phyloP scores from a whole-genome alignment of 2,329 filamentous ascomycete genomes.

The Aspergillus fumigatiaffinis region DNA sequence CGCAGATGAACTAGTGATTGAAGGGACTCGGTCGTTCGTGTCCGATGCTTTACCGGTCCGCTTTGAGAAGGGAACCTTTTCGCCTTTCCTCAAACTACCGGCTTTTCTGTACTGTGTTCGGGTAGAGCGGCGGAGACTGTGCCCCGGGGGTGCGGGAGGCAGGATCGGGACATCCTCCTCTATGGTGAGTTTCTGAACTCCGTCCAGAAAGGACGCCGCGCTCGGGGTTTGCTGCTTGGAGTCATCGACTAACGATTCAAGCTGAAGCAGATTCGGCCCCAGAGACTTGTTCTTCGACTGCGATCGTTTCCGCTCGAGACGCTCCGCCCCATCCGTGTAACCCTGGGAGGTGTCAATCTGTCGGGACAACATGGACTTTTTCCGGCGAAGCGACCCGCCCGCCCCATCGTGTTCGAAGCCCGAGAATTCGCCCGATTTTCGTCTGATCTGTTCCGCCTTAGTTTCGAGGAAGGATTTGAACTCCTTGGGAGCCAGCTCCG shows the following conservation, averaged over 20 bases:
- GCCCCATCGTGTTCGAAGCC: conserved; percentile 52
- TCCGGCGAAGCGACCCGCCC: conserved; percentile 65
- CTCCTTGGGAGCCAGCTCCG: conserved; percentile 89
- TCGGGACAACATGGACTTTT: conserved; percentile 92
- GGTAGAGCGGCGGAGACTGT: conserved; percentile 82
- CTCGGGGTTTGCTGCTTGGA: conserved; percentile 65
- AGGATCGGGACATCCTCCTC: conserved; percentile 81
- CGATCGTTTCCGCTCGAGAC: conserved; percentile 70
- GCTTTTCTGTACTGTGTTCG: conserved; percentile 79
- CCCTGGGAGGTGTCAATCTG: conserved; percentile 76
- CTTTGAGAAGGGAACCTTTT: conserved; percentile 71
- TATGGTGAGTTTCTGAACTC: conserved; percentile 42
- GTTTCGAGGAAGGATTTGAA: conserved; percentile 97
- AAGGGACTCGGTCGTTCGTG: conserved; percentile 50
- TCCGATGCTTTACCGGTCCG: conserved; percentile 64
- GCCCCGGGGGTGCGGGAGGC: conserved; percentile 67
- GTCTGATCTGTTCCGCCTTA: conserved; percentile 81
- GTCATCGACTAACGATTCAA: conserved; percentile 81
- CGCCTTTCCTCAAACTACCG: conserved; percentile 77
- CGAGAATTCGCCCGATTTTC: conserved; percentile 69
- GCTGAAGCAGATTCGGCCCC: conserved; percentile 62
- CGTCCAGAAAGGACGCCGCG: conserved; percentile 54
- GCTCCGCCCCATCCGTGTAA: conserved; percentile 80
- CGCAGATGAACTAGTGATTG: conserved; percentile 32
- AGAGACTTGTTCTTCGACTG: conserved; percentile 50